Conservation (phyloP, 148 eudicot genomes). For the Nepenthes gracilis region DNA sequence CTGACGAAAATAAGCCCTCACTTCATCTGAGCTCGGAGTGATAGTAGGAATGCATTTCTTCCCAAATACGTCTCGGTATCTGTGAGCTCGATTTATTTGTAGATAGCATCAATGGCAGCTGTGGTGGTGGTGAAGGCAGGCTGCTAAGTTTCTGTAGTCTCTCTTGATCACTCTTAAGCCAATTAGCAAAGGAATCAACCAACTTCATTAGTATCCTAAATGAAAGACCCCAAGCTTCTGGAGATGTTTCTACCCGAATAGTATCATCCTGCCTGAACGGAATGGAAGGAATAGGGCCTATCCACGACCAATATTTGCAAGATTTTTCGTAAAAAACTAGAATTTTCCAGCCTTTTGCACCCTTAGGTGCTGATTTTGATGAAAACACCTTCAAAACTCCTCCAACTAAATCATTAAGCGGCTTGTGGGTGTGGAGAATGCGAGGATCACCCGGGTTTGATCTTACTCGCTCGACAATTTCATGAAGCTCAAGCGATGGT, state of each 20-base stretch:
- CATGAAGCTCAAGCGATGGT: slow-evolving; percentile 37
- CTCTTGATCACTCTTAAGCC: slow-evolving; percentile 48
- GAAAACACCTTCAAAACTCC: slow-evolving; percentile 49
- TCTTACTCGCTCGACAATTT: slow-evolving; percentile 45
- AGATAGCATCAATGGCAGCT: background rate
- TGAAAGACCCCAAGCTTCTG: slow-evolving; percentile 51
- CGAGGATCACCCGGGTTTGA: slow-evolving; percentile 60
- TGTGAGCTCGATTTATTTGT: background rate
- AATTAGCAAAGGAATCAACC: slow-evolving; percentile 51
- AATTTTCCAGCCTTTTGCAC: slow-evolving; percentile 51
- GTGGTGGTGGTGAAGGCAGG: slow-evolving; percentile 15
- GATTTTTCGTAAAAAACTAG: slow-evolving; percentile 34
- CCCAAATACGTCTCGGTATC: slow-evolving; percentile 40
- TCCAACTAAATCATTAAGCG: slow-evolving; percentile 51
- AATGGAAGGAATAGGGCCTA: slow-evolving; percentile 29
- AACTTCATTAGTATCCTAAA: slow-evolving; percentile 38
- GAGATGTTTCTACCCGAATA: slow-evolving; percentile 28
- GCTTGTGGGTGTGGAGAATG: slow-evolving; percentile 50
- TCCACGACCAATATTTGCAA: slow-evolving; percentile 49
- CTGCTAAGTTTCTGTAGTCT: slow-evolving; percentile 41
- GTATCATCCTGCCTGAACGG: slow-evolving; percentile 15
- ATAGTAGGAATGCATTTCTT: slow-evolving; percentile 52
- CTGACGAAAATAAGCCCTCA: slow-evolving; percentile 35
- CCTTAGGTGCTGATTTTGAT: slow-evolving; percentile 38
- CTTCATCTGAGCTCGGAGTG: slow-evolving; percentile 43